Evolutionary conservation across 176 grass and related monocot species (phyloP).

Genomic region (Carex cristatella): DNA sequence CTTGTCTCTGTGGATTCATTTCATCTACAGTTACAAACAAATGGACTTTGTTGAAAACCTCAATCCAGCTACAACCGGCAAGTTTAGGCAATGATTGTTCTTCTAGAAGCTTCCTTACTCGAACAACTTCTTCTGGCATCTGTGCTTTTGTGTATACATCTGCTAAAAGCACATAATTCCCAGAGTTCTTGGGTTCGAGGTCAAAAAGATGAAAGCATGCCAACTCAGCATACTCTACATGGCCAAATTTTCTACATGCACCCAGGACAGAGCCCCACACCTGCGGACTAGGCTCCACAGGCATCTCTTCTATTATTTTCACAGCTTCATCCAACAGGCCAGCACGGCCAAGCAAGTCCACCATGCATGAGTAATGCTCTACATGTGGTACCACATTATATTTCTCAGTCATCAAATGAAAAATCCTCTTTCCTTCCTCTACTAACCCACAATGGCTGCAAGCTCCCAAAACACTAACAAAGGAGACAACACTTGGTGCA

Average conservation of each 20-base stretch:
- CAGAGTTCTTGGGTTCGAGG: constrained; percentile 79
- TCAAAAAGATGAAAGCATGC: constrained; percentile 72
- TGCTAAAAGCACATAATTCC: constrained; percentile 84
- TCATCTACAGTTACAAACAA: constrained; percentile 60
- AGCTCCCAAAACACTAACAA: constrained; percentile 52
- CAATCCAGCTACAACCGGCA: constrained; percentile 86
- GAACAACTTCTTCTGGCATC: constrained; percentile 47
- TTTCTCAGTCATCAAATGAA: constrained; percentile 39
- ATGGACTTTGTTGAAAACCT: constrained; percentile 62
- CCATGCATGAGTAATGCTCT: constrained; percentile 44
- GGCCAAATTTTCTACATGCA: constrained; percentile 67
- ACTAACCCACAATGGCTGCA: constrained; percentile 84
- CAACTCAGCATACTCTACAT: constrained; percentile 69
- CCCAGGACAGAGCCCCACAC: constrained; percentile 60
- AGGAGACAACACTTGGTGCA: constrained; percentile 56
- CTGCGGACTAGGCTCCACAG: constrained; percentile 24
- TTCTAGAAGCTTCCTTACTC: constrained; percentile 62
- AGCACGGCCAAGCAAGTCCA: constrained; percentile 44
- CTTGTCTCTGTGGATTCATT: constrained; percentile 48
- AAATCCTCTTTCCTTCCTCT: constrained; percentile 61
- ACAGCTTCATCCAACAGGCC: constrained; percentile 65
- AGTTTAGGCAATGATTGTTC: constrained; percentile 58
- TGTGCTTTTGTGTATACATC: constrained; percentile 76
- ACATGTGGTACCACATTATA: constrained; percentile 27
- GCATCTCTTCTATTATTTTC: constrained; percentile 29